Percentiles rank a stretch among this genome's conserved stretches.
Evolutionary conservation across 140 eudicot species (phyloP).

Genomic region (Stevia rebaudiana): DNA sequence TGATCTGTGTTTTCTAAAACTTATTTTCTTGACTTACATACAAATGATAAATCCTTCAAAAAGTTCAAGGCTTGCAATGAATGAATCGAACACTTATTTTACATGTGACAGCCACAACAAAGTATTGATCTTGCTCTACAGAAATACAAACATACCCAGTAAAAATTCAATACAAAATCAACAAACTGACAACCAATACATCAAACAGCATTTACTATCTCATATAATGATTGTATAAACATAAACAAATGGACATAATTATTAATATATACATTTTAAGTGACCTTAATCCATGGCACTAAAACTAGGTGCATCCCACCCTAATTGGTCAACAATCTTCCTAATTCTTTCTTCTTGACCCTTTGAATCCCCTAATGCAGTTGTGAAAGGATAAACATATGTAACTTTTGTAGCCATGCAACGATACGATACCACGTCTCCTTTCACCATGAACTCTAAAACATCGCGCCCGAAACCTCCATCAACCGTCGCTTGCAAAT

Average conservation of each 20-base stretch:
- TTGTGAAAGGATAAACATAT: constrained; percentile 85
- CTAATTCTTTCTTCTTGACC: constrained; percentile 87
- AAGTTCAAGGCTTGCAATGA: too few species aligned
- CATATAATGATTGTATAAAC: too few species aligned
- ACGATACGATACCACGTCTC: constrained; percentile 73
- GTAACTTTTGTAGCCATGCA: constrained; percentile 92
- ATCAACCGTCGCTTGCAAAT: constrained; percentile 76
- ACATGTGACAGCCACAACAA: too few species aligned
- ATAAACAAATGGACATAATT: background rate
- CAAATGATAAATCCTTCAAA: too few species aligned
- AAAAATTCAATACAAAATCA: too few species aligned
- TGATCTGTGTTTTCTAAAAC: too few species aligned
- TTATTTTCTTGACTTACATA: too few species aligned
- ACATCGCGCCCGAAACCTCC: constrained; percentile 93
- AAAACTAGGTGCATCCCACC: constrained; percentile 91
- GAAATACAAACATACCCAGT: too few species aligned
- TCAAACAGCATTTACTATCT: too few species aligned
- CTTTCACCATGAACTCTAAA: constrained; percentile 68
- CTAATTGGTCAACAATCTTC: constrained; percentile 60
- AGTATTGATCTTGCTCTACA: too few species aligned
- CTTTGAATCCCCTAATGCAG: constrained; percentile 94
- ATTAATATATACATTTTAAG: constrained; percentile 1
- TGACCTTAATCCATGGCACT: constrained; percentile 56
- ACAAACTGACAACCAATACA: too few species aligned
- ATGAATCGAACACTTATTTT: too few species aligned